A percentile compares a stretch with the other conserved stretches of the same genome.
phyloP scores from a whole-genome alignment of 2,329 filamentous ascomycete species.

The Nothophaeocryptopus gaeumannii region DNA sequence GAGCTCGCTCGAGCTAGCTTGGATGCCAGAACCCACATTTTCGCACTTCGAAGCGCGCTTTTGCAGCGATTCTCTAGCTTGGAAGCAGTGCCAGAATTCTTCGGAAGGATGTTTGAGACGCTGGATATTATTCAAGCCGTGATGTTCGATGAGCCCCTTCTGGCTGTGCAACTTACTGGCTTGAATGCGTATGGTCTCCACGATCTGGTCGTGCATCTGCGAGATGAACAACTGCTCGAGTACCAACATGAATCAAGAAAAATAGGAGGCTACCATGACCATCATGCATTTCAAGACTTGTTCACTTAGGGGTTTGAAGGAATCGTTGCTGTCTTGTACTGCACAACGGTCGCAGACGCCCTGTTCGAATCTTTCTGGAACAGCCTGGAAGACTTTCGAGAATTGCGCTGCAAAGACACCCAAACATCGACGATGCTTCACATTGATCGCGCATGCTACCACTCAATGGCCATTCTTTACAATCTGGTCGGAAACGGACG shows the following conservation, averaged over 20 bases:
- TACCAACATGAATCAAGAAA: background rate
- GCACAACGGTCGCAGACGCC: background rate
- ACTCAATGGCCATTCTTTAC: constrained; percentile 1
- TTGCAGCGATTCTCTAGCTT: background rate
- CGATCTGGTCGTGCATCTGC: background rate
- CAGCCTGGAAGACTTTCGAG: background rate
- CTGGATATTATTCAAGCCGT: background rate
- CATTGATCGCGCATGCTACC: background rate
- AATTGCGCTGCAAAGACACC: background rate
- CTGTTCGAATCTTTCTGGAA: constrained; percentile 1
- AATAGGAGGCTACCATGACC: too few species aligned
- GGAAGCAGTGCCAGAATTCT: background rate
- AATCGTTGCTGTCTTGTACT: too few species aligned
- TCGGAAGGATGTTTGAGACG: background rate
- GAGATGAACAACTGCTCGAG: background rate
- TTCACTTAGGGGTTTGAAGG: too few species aligned
- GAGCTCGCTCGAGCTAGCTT: background rate
- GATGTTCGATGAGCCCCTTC: background rate
- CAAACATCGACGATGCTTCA: background rate
- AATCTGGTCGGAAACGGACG: background rate
- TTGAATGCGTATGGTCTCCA: background rate
- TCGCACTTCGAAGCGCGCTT: background rate
- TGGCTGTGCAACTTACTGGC: background rate
- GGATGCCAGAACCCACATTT: background rate
- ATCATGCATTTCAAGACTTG: too few species aligned